Conservation (phyloP, 2,329 filamentous ascomycete genomes). For the Cladorrhinum sp. region DNA sequence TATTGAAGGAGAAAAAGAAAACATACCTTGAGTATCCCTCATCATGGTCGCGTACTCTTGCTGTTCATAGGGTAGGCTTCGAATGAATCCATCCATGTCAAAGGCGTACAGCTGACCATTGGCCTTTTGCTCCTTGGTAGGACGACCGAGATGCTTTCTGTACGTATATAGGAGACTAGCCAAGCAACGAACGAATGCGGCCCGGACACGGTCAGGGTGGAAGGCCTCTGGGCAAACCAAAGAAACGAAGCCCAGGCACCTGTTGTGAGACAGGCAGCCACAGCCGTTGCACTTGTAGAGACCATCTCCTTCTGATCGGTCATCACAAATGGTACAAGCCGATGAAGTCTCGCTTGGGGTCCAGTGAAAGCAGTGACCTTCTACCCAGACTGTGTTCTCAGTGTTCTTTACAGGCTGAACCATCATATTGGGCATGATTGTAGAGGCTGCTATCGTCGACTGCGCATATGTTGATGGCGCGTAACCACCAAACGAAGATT, state of each 20-base stretch:
- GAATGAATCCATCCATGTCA: conserved; percentile 64
- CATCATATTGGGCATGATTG: conserved; percentile 81
- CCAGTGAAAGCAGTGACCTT: conserved; percentile 77
- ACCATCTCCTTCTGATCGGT: conserved; percentile 67
- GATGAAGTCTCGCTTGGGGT: conserved; percentile 56
- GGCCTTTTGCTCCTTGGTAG: conserved; percentile 58
- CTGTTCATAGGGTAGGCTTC: conserved; percentile 62
- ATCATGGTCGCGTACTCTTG: conserved; percentile 63
- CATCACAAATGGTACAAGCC: conserved; percentile 72
- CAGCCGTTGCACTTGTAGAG: conserved; percentile 73
- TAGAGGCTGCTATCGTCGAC: conserved; percentile 81
- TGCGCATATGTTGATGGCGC: conserved; percentile 81
- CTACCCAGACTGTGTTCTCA: conserved; percentile 77
- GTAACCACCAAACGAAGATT: conserved; percentile 71
- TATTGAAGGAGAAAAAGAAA: not conserved
- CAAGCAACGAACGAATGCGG: conserved; percentile 62
- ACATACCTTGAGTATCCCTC: conserved; percentile 63
- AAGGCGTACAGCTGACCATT: conserved; percentile 61
- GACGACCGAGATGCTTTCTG: conserved; percentile 59
- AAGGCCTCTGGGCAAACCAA: conserved; percentile 64
- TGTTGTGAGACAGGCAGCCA: conserved; percentile 52
- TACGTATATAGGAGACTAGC: conserved; percentile 67
- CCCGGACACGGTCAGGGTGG: conserved; percentile 58
- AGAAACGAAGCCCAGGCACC: conserved; percentile 60
- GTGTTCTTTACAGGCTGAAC: conserved; percentile 76